These are phyloP conservation scores for Teratosphaeria zuluensis DNA, from an alignment of 2,329 filamentous ascomycete genomes.

Conservation along the genomic window DNA sequence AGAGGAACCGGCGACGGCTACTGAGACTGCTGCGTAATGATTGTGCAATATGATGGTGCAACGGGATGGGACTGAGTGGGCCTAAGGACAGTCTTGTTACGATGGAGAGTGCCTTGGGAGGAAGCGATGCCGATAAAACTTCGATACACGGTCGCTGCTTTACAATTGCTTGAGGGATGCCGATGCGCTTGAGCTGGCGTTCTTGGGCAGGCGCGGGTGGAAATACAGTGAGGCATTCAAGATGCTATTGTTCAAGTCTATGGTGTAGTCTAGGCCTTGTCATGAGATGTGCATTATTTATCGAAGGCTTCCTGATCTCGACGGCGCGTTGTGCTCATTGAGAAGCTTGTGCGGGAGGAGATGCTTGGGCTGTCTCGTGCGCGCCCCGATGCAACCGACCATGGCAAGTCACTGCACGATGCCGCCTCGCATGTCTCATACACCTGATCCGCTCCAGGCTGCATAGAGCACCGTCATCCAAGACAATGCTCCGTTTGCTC, in stretches of 20 bases:
- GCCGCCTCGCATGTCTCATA: neutral
- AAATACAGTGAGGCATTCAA: neutral
- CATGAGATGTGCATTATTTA: neutral
- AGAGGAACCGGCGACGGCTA: constrained; percentile 2
- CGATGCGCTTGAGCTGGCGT: neutral
- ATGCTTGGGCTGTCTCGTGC: neutral
- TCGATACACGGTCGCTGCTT: neutral
- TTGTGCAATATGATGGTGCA: neutral
- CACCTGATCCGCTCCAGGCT: neutral
- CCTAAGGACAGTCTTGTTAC: neutral
- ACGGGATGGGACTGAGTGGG: neutral
- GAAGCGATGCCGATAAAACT: neutral
- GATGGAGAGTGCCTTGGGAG: neutral
- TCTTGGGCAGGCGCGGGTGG: neutral
- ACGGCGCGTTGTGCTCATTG: neutral
- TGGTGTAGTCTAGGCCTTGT: neutral
- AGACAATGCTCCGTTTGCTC: neutral
- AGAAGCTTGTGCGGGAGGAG: too few species aligned
- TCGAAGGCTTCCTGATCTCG: neutral
- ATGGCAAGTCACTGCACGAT: neutral
- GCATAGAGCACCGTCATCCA: neutral
- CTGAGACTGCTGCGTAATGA: neutral
- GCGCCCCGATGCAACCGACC: neutral
- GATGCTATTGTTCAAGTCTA: neutral
- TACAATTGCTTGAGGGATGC: neutral